Base-by-base conservation (phyloP, 2,329 filamentous ascomycete species). In the Sporothrix humicola region DNA sequence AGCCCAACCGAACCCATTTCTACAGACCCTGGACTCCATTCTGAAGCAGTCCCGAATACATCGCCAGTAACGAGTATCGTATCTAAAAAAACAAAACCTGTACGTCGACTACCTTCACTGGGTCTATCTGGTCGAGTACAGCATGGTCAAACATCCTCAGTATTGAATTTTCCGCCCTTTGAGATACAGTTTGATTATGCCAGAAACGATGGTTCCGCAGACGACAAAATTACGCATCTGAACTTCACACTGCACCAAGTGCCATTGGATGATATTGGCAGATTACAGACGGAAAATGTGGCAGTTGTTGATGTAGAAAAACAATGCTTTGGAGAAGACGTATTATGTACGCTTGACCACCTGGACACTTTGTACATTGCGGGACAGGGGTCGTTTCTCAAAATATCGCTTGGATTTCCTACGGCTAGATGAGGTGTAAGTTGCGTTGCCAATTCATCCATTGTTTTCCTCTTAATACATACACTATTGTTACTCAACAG, bases 111-210 rank as follows among this genome's bases (percentile, higher is more conserved):
- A 42, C 56, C 56, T 5, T 17, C 56, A 3, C n/a, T 59, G 6
- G 37, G 26, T n/a, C 13, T 56, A 12, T 52, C 65, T 37, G 66
- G 48, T 17, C 46, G 26, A 8, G 48, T 69, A 9, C 6, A 31
- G 10, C 4, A 42, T 9, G 66, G 66, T 1, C 15, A 17, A n/a
- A 26, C 68, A 42, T 26, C 68, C 10, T 10, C 54, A 42, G 37
- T 48, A 8, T 42, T 10, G n/a, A n/a, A 3, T 9, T 20, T 58
- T n/a, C 52, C 3, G n/a, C 68, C 68, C 10, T 70, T 70, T n/a
- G 52, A 59, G 37, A 17, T 70, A n/a, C 69, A 50, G 54, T 3
- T 71, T 9, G 54, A 71, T 2, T 59, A 61, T 44, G 69, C 50
- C 4, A 58, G n/a, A 31, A 26, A 63, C 3, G 59, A 3, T 15